A percentile compares a stretch with the other conserved stretches of the same genome.
These are phyloP conservation scores for Cutaneotrichosporon sp. DNA, from an alignment of 1,284 basidiomycete genomes.

Conservation along the genomic window DNA sequence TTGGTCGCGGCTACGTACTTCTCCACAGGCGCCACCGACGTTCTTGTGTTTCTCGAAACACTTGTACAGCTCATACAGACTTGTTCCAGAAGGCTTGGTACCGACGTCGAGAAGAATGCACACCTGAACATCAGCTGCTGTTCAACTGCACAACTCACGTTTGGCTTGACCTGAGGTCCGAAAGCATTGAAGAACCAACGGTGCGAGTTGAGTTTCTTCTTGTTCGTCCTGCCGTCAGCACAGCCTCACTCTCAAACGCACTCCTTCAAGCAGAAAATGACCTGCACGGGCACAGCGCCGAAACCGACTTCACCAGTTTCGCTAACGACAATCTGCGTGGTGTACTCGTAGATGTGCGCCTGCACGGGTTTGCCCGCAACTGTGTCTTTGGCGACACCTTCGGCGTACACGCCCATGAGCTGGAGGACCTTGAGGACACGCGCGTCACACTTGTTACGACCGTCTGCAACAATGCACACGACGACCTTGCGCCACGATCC, in stretches of 20 bases:
- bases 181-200: slow-evolving; percentile 96
- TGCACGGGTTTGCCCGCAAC: slow-evolving; percentile 88
- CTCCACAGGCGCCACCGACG: slow-evolving; percentile 92
- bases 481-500: slow-evolving; percentile 94
- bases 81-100: slow-evolving; percentile 87
- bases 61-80: slow-evolving; percentile 71
- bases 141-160: slow-evolving; percentile 58
- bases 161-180: slow-evolving; percentile 31
- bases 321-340: slow-evolving; percentile 60
- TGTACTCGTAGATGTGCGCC: slow-evolving; percentile 92
- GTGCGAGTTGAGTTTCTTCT: slow-evolving; percentile 89
- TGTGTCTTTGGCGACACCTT: slow-evolving; percentile 89
- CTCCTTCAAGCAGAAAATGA: slow-evolving; percentile 86
- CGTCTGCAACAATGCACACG: slow-evolving; percentile 87
- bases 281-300: slow-evolving; percentile 79
- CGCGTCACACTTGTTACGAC: slow-evolving; percentile 83
- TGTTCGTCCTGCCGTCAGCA: slow-evolving; percentile 54
- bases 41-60: slow-evolving; percentile 84
- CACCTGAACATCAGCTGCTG: slow-evolving; percentile 50
- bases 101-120: slow-evolving; percentile 86
- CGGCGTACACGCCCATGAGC: slow-evolving; percentile 92
- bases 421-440: slow-evolving; percentile 43
- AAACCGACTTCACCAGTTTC: slow-evolving; percentile 79
- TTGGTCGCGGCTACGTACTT: slow-evolving; percentile 36
- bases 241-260: slow-evolving; percentile 46